Base-by-base conservation (phyloP, 495 filamentous ascomycete species). In the Aspergillus bridgeri region DNA sequence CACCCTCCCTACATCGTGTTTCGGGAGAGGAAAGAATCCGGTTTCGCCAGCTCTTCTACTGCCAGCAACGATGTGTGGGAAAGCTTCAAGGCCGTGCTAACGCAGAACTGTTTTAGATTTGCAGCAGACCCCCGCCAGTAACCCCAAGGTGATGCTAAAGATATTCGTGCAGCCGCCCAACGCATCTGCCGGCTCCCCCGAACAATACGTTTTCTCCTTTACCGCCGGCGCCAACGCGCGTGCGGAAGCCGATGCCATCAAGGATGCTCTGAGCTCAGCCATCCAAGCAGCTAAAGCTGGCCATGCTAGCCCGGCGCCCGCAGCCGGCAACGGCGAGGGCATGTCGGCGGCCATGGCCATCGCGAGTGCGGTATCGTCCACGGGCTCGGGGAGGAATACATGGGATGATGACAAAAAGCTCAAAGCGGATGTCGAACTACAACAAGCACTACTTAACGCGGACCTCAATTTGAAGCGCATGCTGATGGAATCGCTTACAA, bases 81-180 rank as follows among this genome's bases (percentile, higher is more conserved):
- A 4, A 13, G 1, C 13, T 15, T 15, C 17, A 15, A 1, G 13
- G 33, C 17, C 9, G 33, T 38, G 33, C 33, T 38, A 15, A 38
- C 9, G 33, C 33, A 13, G 17, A 27, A 21, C 52, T 3, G 3
- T 8, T 38, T 2, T 38, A 79, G 76, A 98, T 76, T 81, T 98
- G 42, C 92, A 98, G 65, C 92, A 96, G 70, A 97, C 94, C 1
- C 91, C 92, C 0, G 89, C 87, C 46, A 85, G 76, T 7, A 83
- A 79, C 18, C 74, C 89, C 13, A 98, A 96, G 75, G 91, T 95
- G 48, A 94, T 96, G 81, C 81, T 96, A 44, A 94, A 91, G 70
- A 83, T 98, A 51, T 87, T 95, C 62, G 86, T 84, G 51, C 85
- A 89, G 61, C 74, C 83, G 47, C 75, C 83, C 24, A 76, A 79